A percentile compares a stretch with the other conserved stretches of the same genome.
Evolutionary conservation across 805 yeast species (phyloP).

Genomic region (Osmozyma mogii): DNA sequence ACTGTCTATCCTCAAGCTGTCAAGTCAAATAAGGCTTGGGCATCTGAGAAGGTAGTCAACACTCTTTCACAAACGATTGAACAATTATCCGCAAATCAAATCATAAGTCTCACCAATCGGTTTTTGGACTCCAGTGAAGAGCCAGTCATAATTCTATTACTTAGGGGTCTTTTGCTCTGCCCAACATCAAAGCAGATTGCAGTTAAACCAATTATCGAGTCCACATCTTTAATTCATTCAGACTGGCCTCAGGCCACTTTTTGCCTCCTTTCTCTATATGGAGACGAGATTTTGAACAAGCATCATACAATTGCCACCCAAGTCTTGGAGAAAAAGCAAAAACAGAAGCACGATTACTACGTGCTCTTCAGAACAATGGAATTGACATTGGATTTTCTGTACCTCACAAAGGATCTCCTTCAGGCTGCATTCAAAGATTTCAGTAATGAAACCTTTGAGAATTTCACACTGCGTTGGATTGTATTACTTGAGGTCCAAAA

Average conservation of each 20-base stretch:
- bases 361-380: slow-evolving; percentile 46
- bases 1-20: slow-evolving; percentile 34
- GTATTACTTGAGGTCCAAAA: no score
- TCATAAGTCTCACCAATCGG: slow-evolving; percentile 12
- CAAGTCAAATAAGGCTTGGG: slow-evolving; percentile 15
- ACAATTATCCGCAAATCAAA: slow-evolving; percentile 41
- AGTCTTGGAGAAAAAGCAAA: slow-evolving; percentile 1
- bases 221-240: slow-evolving; percentile 10
- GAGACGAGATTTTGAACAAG: slow-evolving; percentile 8
- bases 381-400: slow-evolving; percentile 15
- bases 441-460: no score
- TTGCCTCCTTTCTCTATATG: slow-evolving; percentile 42
- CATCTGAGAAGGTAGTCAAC: slow-evolving; percentile 19
- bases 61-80: slow-evolving; percentile 34
- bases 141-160: slow-evolving; percentile 7
- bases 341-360: slow-evolving; percentile 20
- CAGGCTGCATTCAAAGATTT: background rate
- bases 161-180: slow-evolving; percentile 36
- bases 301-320: slow-evolving; percentile 10
- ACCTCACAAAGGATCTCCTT: background rate
- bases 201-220: slow-evolving; percentile 4
- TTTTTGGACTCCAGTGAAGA: slow-evolving; percentile 2
- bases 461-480: no score
- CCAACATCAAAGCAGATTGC: slow-evolving; percentile 13
- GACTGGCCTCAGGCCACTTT: slow-evolving; percentile 40